Evolutionary conservation across 2,329 filamentous ascomycete species (phyloP).

Genomic region (Trichoderma gracile): DNA sequence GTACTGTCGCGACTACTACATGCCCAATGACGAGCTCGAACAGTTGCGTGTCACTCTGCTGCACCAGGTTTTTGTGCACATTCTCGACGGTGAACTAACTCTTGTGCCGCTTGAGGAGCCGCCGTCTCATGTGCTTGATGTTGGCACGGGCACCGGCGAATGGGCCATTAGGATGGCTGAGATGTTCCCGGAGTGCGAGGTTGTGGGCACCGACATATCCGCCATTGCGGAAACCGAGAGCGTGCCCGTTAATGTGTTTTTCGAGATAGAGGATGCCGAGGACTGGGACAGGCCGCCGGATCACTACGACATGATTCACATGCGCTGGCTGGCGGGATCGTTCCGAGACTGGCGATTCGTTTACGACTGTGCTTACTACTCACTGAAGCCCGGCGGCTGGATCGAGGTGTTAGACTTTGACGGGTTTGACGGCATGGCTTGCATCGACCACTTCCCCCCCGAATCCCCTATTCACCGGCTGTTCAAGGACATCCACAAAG

Average conservation of each 20-base stretch:
- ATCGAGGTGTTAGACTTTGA: constrained; percentile 59
- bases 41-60: constrained; percentile 62
- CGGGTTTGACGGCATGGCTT: constrained; percentile 43
- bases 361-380: constrained; percentile 54
- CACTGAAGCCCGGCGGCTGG: constrained; percentile 58
- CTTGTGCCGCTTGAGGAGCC: constrained; percentile 45
- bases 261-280: constrained; percentile 61
- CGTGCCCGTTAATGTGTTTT: constrained; percentile 60
- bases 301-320: constrained; percentile 58
- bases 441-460: constrained; percentile 43
- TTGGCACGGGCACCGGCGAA: constrained; percentile 60
- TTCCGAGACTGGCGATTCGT: constrained; percentile 58
- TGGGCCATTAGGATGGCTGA: constrained; percentile 57
- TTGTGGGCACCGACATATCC: constrained; percentile 60
- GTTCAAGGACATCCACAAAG: constrained; percentile 45
- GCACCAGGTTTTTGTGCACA: constrained; percentile 62
- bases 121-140: constrained; percentile 51
- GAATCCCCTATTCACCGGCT: constrained; percentile 49
- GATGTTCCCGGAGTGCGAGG: constrained; percentile 54
- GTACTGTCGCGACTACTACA: constrained; percentile 63
- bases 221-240: constrained; percentile 57
- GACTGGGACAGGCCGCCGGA: constrained; percentile 58
- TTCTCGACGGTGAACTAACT: constrained; percentile 48
- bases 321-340: constrained; percentile 57
- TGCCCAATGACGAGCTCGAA: constrained; percentile 67